These are phyloP conservation scores for Aspergillus tubingensis DNA, from an alignment of 2,329 filamentous ascomycete genomes.

Conservation along the genomic window DNA sequence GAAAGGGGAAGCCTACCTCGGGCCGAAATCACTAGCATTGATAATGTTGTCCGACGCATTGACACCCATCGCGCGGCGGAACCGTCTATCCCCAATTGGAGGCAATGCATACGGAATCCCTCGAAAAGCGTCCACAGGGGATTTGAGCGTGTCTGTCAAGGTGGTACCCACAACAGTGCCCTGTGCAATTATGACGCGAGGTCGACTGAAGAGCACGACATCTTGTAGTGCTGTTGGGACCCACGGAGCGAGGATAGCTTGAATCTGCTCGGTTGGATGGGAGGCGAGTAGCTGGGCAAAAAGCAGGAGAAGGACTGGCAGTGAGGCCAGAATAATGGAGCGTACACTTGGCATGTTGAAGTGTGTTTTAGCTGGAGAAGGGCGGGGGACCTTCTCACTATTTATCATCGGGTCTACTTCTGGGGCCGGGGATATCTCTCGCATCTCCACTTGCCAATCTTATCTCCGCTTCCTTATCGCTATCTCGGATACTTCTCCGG, in stretches of 20 bases:
- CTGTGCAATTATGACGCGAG: slow-evolving; percentile 25
- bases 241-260: background rate
- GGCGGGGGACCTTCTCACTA: background rate
- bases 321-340: background rate
- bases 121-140: slow-evolving; percentile 45
- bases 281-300: background rate
- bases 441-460: background rate
- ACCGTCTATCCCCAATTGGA: slow-evolving; percentile 11
- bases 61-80: slow-evolving; percentile 31
- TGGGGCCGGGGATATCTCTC: background rate
- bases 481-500: background rate
- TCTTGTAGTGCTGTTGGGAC: background rate
- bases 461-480: background rate
- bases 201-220: slow-evolving; percentile 3
- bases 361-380: background rate
- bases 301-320: background rate
- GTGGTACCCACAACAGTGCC: slow-evolving; percentile 34
- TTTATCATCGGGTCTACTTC: background rate
- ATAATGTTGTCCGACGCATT: background rate
- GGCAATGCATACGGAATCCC: slow-evolving; percentile 13
- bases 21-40: slow-evolving; percentile 12
- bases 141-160: slow-evolving; percentile 25
- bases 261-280: background rate
- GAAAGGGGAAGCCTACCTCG: slow-evolving; percentile 34
- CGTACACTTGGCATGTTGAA: background rate